Evolutionary conservation across 2,329 filamentous ascomycete genomes (phyloP).

Genomic region (Coleophoma crateriformis): DNA sequence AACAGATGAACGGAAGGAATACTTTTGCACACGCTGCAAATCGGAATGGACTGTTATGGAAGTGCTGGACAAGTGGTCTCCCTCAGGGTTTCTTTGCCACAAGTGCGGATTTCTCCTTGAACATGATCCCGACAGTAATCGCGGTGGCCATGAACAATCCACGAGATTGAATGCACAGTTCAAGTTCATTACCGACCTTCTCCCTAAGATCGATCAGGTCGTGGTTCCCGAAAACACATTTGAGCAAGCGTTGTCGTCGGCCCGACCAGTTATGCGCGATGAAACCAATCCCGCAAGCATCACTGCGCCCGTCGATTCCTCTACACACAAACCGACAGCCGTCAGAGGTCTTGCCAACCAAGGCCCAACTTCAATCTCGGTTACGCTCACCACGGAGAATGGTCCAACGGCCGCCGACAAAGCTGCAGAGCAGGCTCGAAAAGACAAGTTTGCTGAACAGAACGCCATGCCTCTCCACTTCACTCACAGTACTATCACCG

Average conservation of each 20-base stretch:
- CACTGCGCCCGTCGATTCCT: constrained; percentile 51
- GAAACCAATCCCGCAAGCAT: constrained; percentile 59
- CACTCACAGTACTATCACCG: constrained; percentile 62
- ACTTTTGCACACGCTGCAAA: constrained; percentile 75
- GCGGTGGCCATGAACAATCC: constrained; percentile 67
- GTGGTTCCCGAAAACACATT: constrained; percentile 71
- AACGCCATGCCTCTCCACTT: constrained; percentile 71
- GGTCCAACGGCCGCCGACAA: constrained; percentile 63
- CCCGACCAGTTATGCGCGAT: constrained; percentile 60
- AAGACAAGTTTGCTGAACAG: constrained; percentile 60
- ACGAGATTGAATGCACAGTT: constrained; percentile 74
- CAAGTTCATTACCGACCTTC: constrained; percentile 69
- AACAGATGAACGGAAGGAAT: constrained; percentile 85
- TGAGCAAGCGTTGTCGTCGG: constrained; percentile 59
- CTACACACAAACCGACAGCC: constrained; percentile 53
- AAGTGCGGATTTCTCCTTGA: constrained; percentile 64
- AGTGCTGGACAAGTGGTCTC: constrained; percentile 70
- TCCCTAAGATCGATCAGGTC: constrained; percentile 72
- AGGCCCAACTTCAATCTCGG: constrained; percentile 62
- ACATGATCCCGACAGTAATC: constrained; percentile 60
- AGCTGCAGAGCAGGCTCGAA: constrained; percentile 57
- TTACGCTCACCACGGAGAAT: constrained; percentile 62
- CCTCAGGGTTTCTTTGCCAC: constrained; percentile 74
- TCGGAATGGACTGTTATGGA: constrained; percentile 87
- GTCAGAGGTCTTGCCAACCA: constrained; percentile 64